Percentiles rank a stretch among this genome's conserved stretches.
phyloP scores from a whole-genome alignment of 805 yeast genomes.

The Vanderwaltozyma verrucispora region DNA sequence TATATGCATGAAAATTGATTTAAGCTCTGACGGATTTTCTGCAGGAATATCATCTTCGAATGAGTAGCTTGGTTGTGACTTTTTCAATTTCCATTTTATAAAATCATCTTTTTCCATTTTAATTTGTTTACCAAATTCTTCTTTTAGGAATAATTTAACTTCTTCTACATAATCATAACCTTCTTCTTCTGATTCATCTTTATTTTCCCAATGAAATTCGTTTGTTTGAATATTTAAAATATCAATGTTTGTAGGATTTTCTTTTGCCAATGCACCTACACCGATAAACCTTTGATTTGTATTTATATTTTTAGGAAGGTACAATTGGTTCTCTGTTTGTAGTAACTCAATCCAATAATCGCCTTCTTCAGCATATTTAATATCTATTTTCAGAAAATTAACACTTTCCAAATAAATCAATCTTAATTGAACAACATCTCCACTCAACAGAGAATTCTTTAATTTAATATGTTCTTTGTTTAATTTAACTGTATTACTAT shows the following conservation, averaged over 20 bases:
- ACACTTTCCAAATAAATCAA: conserved; percentile 22
- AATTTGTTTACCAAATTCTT: conserved; percentile 16
- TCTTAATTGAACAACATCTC: conserved; percentile 11
- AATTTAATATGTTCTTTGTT: conserved; percentile 13
- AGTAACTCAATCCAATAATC: conserved; percentile 22
- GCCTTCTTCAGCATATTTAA: conserved; percentile 15
- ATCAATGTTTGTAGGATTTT: conserved; percentile 49
- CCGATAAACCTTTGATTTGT: conserved; percentile 44
- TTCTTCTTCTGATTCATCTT: conserved; percentile 11
- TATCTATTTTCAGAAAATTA: conserved; percentile 21
- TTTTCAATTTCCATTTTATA: conserved; percentile 15
- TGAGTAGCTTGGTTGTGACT: conserved; percentile 11
- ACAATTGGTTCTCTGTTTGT: conserved; percentile 9
- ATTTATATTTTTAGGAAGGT: conserved; percentile 19
- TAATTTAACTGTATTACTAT: conserved; percentile 8
- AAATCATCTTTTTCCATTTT: conserved; percentile 14
- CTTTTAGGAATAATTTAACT: conserved; percentile 13
- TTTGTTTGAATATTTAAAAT: conserved; percentile 43
- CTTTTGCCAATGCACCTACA: conserved; percentile 41
- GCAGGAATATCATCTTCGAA: not conserved
- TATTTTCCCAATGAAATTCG: conserved; percentile 32
- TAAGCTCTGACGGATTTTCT: not conserved
- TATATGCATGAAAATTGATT: not conserved
- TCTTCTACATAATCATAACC: conserved; percentile 16
- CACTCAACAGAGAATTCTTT: conserved; percentile 8